Percentiles rank a stretch among this genome's conserved stretches.
Evolutionary conservation across 495 filamentous ascomycete genomes (phyloP).

Genomic region (Hypomontagnella submonticulosa): DNA sequence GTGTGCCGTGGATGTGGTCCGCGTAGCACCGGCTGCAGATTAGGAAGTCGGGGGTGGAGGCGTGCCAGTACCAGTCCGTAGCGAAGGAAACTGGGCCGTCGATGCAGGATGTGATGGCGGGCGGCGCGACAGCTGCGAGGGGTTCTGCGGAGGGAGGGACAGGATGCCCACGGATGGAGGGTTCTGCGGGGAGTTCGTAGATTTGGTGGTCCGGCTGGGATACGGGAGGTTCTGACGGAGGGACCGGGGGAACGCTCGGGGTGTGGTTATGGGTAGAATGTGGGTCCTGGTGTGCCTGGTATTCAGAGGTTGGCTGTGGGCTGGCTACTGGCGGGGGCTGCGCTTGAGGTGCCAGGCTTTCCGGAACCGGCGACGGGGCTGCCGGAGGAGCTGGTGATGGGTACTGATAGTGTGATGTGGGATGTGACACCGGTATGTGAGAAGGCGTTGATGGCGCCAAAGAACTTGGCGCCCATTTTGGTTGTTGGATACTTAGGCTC

Average conservation of each 20-base stretch:
- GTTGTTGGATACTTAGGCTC: not conserved
- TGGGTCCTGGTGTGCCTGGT: not conserved
- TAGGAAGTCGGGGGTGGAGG: conserved; percentile 28
- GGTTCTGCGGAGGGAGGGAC: not conserved
- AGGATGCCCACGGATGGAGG: not conserved
- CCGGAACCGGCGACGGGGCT: not conserved
- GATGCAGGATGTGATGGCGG: conserved; percentile 33
- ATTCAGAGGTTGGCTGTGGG: not conserved
- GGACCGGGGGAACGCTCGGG: not conserved
- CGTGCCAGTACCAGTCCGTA: conserved; percentile 45
- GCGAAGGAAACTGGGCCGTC: conserved; percentile 29
- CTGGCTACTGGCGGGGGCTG: conserved; percentile 11
- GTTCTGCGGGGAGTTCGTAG: conserved; percentile 2
- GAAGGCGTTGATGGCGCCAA: not conserved
- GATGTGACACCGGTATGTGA: not conserved
- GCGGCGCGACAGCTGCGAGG: not conserved
- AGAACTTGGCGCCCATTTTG: not conserved
- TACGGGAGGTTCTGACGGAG: not conserved
- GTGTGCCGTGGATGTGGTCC: conserved; percentile 37
- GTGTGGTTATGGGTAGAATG: not conserved
- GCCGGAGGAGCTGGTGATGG: not conserved
- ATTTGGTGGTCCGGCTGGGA: not conserved
- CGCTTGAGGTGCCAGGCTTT: conserved; percentile 10
- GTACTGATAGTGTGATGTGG: not conserved
- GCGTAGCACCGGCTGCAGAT: conserved; percentile 48